phyloP scores from a whole-genome alignment of 768 basidiomycete species.

The Pleurotus giganteus region DNA sequence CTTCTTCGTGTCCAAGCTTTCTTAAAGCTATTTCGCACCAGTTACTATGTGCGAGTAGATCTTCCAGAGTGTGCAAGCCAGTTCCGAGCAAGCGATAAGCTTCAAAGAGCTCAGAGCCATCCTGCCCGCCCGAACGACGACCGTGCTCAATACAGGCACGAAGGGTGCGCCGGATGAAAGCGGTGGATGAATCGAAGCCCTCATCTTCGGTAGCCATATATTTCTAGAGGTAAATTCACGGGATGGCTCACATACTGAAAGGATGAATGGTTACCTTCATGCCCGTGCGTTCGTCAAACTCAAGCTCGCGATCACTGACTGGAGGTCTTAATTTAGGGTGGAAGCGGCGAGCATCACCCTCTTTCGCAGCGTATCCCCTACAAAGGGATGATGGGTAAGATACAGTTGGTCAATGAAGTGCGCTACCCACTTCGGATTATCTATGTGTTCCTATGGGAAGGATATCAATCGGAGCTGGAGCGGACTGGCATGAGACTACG shows the following conservation, averaged over 20 bases:
- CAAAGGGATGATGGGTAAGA: not conserved
- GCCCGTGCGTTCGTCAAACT: constrained; percentile 72
- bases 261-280: constrained; percentile 59
- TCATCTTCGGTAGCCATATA: constrained; percentile 73
- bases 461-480: not conserved
- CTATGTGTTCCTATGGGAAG: constrained; percentile 62
- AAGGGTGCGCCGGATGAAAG: constrained; percentile 62
- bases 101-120: constrained; percentile 57
- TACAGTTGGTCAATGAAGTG: not conserved
- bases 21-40: constrained; percentile 76
- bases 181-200: constrained; percentile 75
- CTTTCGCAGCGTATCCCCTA: constrained; percentile 67
- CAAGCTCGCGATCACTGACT: constrained; percentile 67
- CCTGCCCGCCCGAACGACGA: constrained; percentile 51
- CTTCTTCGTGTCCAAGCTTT: constrained; percentile 65
- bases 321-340: constrained; percentile 76
- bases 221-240: constrained; percentile 39
- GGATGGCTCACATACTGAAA: constrained; percentile 1
- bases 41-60: constrained; percentile 76
- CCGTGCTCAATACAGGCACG: constrained; percentile 66
- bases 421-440: constrained; percentile 69
- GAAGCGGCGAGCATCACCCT: constrained; percentile 68
- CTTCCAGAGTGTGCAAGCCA: constrained; percentile 68
- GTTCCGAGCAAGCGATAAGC: constrained; percentile 72
- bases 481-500: constrained; percentile 19